Base-by-base conservation (phyloP, 495 filamentous ascomycete genomes). In the Trichocladium antarcticum region DNA sequence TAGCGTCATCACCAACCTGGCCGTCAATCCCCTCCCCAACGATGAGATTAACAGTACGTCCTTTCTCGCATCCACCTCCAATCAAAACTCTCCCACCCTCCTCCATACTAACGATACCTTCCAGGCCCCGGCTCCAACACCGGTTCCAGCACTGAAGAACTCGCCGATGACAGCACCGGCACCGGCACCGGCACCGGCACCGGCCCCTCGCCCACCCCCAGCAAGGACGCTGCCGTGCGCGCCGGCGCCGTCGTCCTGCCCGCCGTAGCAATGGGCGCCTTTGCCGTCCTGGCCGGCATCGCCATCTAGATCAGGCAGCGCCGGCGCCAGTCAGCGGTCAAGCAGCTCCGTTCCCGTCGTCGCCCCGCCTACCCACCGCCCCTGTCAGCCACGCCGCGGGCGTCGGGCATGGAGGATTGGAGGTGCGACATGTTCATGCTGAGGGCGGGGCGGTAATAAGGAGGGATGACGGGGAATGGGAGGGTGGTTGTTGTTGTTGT, bases 401-500 rank as follows among this genome's bases (percentile, higher is more conserved):
- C 24, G 8, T 27, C 24, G 24, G 24, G 24, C 24, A 27, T 27
- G 24, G 24, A 27, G 24, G 24, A 27, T 8, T 4, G 24, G 24
- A 27, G 24, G 24, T 27, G 24, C 8, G 24, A 27, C 8, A 27
- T 27, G 24, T 27, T 27, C 24, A 27, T 27, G 24, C 8, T 27
- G 24, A 27, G 24, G 8, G 8, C 24, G 24, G 24, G 4, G 24
- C 24, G 24, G 24, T 27, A n/a, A n/a, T n/a, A n/a, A n/a, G n/a
- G n/a, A n/a, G n/a, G n/a, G n/a, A 94, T 68, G 79, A 85, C 64
- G 82, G 82, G 14, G 87, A 86, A 0, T 95, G 90, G 92, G 79
- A 72, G 0, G 92, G 92, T 8, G 92, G 90, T 2, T 79, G 84
- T 68, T 95, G 84, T 68, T 84, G 87, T 38, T n/a, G n/a, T n/a